phyloP scores from a whole-genome alignment of 345 rosid species.

The Erysimum cheiranthoides region DNA sequence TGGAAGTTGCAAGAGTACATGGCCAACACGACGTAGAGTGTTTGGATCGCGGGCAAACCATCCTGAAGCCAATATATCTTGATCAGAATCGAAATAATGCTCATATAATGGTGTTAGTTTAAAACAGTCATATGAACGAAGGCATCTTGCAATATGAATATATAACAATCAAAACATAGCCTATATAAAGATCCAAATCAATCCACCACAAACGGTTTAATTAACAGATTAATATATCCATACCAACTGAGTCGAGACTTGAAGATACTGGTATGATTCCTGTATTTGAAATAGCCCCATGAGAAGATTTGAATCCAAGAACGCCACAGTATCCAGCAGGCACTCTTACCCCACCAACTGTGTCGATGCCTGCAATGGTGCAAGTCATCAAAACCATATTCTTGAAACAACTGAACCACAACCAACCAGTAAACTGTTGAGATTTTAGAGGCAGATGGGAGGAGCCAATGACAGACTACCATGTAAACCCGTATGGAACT shows the following conservation, averaged over 20 bases:
- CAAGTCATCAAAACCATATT: conserved; percentile 4
- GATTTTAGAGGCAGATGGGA: background rate
- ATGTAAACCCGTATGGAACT: background rate
- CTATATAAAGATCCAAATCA: conserved; percentile 13
- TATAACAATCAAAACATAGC: conserved; percentile 12
- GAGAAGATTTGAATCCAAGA: conserved; percentile 83
- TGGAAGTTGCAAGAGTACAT: conserved; percentile 88
- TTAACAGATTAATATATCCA: conserved; percentile 32
- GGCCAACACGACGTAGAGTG: conserved; percentile 80
- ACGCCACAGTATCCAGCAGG: conserved; percentile 88
- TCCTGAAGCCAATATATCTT: conserved; percentile 58
- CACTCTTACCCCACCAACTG: conserved; percentile 90
- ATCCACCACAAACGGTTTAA: conserved; percentile 1
- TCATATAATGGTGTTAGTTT: background rate
- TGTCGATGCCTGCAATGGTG: conserved; percentile 73
- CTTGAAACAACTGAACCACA: background rate
- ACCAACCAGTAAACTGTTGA: background rate
- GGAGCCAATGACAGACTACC: conserved; percentile 7
- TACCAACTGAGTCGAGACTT: conserved; percentile 92
- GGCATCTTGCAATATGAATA: background rate
- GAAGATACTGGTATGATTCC: conserved; percentile 74
- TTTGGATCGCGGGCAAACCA: conserved; percentile 92
- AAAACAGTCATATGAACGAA: background rate
- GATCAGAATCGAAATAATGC: conserved; percentile 21
- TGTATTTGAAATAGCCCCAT: conserved; percentile 63